These are phyloP conservation scores for Musa beccarii DNA, from an alignment of 176 grass and related monocot species.

Conservation along the genomic window DNA sequence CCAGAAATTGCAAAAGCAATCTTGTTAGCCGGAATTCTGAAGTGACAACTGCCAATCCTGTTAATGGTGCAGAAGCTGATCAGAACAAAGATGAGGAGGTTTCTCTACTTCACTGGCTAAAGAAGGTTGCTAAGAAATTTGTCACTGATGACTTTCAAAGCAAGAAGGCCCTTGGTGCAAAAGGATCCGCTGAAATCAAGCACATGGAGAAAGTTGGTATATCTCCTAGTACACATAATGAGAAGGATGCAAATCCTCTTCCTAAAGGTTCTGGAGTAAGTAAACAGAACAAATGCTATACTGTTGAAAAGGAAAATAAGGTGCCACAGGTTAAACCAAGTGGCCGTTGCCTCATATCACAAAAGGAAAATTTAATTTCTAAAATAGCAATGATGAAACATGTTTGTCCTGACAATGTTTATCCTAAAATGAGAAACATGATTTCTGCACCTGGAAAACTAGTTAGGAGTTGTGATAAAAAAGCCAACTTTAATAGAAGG, in stretches of 20 bases:
- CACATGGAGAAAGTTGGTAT: constrained; percentile 14
- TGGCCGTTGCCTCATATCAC: not conserved
- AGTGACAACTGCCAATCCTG: not conserved
- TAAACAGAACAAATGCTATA: not conserved
- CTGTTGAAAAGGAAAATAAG: not conserved
- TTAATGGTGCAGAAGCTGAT: not conserved
- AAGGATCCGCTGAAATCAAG: constrained; percentile 27
- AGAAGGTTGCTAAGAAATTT: constrained; percentile 44
- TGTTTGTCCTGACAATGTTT: not conserved
- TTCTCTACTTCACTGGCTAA: constrained; percentile 51
- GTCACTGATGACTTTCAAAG: constrained; percentile 11
- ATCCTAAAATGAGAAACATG: constrained; percentile 18
- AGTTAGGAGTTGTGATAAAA: constrained; percentile 7
- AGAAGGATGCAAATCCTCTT: not conserved
- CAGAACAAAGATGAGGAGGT: constrained; percentile 35
- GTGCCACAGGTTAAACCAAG: not conserved
- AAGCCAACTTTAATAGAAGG: constrained; percentile 16
- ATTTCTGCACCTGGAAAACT: constrained; percentile 10
- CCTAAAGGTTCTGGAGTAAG: not conserved
- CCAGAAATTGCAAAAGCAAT: not conserved
- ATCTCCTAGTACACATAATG: not conserved
- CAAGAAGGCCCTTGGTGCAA: not conserved
- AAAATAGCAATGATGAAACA: not conserved
- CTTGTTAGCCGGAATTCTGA: not conserved
- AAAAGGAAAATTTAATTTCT: constrained; percentile 20